A percentile compares a stretch with the other conserved stretches of the same genome.
Evolutionary conservation across 208 protist genomes (phyloP).

Genomic region (Crithidia mellificae): DNA sequence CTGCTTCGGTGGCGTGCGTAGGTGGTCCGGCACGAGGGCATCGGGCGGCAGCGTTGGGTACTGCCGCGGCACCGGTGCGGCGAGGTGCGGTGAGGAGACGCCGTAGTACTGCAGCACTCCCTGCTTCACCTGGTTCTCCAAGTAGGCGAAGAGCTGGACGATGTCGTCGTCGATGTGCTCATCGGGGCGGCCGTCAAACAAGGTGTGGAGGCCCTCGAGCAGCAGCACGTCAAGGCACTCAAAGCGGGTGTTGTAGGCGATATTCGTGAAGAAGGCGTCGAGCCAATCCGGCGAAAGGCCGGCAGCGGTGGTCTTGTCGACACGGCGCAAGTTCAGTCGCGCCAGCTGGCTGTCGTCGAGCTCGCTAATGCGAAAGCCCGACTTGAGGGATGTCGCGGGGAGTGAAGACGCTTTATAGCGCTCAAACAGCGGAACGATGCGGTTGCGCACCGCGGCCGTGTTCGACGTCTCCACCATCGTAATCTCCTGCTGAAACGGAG

Average conservation of each 20-base stretch:
- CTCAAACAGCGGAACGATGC: conserved; percentile 86
- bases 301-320: conserved; percentile 56
- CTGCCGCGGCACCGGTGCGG: conserved; percentile 68
- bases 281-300: conserved; percentile 86
- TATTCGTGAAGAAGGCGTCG: conserved; percentile 88
- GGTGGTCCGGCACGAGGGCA: conserved; percentile 77
- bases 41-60: conserved; percentile 76
- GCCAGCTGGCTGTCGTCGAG: conserved; percentile 75
- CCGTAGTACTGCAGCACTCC: conserved; percentile 89
- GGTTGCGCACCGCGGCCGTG: conserved; percentile 72
- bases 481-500: conserved; percentile 79
- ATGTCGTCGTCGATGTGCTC: conserved; percentile 82
- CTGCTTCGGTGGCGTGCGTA: conserved; percentile 50
- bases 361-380: conserved; percentile 82
- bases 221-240: conserved; percentile 84
- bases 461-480: conserved; percentile 78
- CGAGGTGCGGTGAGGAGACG: conserved; percentile 75
- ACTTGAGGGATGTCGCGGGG: conserved; percentile 81
- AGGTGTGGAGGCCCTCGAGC: conserved; percentile 80
- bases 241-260: conserved; percentile 82
- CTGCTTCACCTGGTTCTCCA: conserved; percentile 77
- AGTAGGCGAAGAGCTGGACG: conserved; percentile 77
- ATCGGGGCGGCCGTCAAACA: conserved; percentile 77
- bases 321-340: conserved; percentile 71
- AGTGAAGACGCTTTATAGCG: conserved; percentile 86